Conservation (phyloP, 163 green algal genomes). For the Trebouxia gelatinosa region DNA sequence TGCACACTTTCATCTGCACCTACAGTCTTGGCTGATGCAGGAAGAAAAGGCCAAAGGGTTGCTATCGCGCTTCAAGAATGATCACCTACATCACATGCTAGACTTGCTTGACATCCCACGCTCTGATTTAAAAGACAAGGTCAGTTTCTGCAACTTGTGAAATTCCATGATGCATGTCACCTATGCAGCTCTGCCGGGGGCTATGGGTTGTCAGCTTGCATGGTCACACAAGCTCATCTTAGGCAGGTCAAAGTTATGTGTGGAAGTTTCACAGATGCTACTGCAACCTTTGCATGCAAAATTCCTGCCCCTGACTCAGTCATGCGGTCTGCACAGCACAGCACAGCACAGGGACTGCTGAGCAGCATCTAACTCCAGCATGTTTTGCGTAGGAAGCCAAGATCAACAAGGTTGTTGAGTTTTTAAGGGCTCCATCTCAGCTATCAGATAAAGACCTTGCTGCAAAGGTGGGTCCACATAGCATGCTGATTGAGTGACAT, state of each 20-base stretch:
- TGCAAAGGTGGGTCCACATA: constrained; percentile 29
- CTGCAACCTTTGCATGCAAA: no score
- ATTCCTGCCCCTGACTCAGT: no score
- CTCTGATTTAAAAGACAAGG: background rate
- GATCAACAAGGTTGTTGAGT: constrained; percentile 45
- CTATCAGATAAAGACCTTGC: constrained; percentile 43
- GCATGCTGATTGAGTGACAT: background rate
- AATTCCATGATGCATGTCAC: no score
- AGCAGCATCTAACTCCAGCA: no score
- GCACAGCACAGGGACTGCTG: no score
- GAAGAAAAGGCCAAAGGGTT: constrained; percentile 36
- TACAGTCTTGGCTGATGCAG: constrained; percentile 41
- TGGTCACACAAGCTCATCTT: no score
- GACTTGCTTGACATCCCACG: constrained; percentile 49
- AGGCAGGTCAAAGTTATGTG: no score
- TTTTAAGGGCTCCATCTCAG: constrained; percentile 40
- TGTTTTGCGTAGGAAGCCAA: constrained; percentile 40
- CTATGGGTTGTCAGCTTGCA: no score
- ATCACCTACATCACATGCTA: constrained; percentile 45
- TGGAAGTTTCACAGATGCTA: no score
- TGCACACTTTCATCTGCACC: background rate
- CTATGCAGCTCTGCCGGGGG: no score
- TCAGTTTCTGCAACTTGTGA: no score
- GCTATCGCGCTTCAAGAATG: constrained; percentile 47
- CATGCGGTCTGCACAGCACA: no score